phyloP scores from a whole-genome alignment of 2,329 filamentous ascomycete species.

The Nannizzia gypsea region DNA sequence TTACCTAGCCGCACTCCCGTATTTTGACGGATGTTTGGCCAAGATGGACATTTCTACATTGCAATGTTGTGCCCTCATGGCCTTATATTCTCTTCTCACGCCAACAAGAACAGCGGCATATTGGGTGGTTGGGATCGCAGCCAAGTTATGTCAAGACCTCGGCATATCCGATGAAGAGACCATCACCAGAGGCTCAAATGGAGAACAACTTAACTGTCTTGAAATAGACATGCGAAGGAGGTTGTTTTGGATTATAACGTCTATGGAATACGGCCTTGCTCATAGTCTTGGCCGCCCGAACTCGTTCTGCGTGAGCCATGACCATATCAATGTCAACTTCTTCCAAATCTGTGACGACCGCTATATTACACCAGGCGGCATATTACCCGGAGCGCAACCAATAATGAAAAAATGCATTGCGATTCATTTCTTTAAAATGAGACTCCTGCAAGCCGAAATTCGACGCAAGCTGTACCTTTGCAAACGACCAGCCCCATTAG shows the following conservation, averaged over 20 bases:
- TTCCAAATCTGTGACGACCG: conserved; percentile 73
- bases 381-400: conserved; percentile 54
- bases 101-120: conserved; percentile 87
- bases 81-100: conserved; percentile 82
- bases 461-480: conserved; percentile 74
- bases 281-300: conserved; percentile 80
- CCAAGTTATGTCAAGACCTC: conserved; percentile 77
- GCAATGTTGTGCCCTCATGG: conserved; percentile 78
- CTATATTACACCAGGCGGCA: conserved; percentile 66
- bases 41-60: conserved; percentile 84
- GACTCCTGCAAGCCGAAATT: conserved; percentile 76
- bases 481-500: conserved; percentile 62
- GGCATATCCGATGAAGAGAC: conserved; percentile 83
- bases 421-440: conserved; percentile 90
- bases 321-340: conserved; percentile 74
- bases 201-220: conserved; percentile 53
- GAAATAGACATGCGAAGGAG: conserved; percentile 83
- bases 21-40: conserved; percentile 68
- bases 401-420: conserved; percentile 78
- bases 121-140: conserved; percentile 80
- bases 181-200: conserved; percentile 52
- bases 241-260: conserved; percentile 74
- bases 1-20: conserved; percentile 77
- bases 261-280: conserved; percentile 79
- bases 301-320: conserved; percentile 68